These are phyloP conservation scores for Rhypophila decipiens DNA, from an alignment of 495 filamentous ascomycete genomes.

Conservation along the genomic window DNA sequence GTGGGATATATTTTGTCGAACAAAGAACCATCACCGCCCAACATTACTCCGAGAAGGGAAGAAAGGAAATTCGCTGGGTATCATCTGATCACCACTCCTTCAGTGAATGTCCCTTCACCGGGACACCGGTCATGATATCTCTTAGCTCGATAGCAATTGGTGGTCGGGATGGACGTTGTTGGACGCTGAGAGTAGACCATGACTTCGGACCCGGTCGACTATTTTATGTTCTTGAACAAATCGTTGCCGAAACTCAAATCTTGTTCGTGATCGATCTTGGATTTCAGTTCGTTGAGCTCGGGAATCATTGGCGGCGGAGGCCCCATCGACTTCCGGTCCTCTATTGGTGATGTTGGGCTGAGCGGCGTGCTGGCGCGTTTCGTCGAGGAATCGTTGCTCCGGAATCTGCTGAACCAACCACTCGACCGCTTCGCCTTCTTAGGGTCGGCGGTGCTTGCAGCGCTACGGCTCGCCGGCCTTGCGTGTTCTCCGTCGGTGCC, in stretches of 20 bases:
- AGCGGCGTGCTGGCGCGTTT: conserved; percentile 14
- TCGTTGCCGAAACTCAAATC: conserved; percentile 44
- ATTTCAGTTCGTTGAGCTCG: conserved; percentile 48
- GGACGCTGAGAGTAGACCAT: no score
- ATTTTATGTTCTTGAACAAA: conserved; percentile 54
- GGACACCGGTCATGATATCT: no score
- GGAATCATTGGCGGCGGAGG: conserved; percentile 56
- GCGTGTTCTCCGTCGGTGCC: background rate
- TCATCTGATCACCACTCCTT: no score
- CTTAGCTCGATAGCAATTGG: no score
- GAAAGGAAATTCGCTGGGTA: no score
- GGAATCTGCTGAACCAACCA: conserved; percentile 43
- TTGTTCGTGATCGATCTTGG: conserved; percentile 33
- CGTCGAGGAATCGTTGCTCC: conserved; percentile 23
- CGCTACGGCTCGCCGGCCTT: conserved; percentile 35
- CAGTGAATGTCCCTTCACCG: no score
- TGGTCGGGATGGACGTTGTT: no score
- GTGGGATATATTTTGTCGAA: no score
- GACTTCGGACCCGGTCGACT: no score
- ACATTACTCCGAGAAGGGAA: no score
- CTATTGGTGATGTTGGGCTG: conserved; percentile 14
- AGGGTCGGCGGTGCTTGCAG: conserved; percentile 25
- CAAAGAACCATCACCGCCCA: no score
- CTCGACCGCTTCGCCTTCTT: conserved; percentile 41
- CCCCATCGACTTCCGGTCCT: conserved; percentile 33